Evolutionary conservation across 345 rosid species (phyloP), one percentile per base, ranked within the genome.

Genomic region (Citrus hindsii): DNA sequence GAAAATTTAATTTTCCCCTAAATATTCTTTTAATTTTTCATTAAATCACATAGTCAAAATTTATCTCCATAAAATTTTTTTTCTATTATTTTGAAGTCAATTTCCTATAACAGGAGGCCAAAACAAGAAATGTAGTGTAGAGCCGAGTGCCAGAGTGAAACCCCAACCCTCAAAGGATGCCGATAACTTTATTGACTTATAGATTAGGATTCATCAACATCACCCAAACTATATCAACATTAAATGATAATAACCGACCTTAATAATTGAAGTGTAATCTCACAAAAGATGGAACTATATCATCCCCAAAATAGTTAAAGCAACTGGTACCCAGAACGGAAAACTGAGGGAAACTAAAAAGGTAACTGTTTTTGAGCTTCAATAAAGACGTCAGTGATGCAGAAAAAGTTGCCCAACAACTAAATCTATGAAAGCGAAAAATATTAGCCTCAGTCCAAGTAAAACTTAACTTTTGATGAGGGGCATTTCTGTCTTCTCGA

Each of bases 401-500:
- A 51, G 74, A 22, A 51, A 53, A 53, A 38, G 61, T 40, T 69
- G 5, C 55, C 30, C 22, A 60, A 13, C 56, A 6, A 69, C 72
- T 24, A 42, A 69, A 25, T 40, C 33, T 40, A 25, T 42, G 56
- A 69, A 42, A 42, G 55, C 46, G 27, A 42, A 40, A 69, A 53
- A 67, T 21, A 21, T 22, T 30, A 51, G 32, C 19, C 67, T 48
- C 53, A 14, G 53, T 59, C 66, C 76, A 6, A 3, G 27, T 46
- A 22, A 22, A 9, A 61, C 42, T 48, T 71, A 60, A 68, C n/a
- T 30, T 65, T 74, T 32, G 51, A 70, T 40, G 74, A 77, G 78
- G 76, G 79, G 77, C 76, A 76, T 72, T 69, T 65, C 73, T 19
- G 78, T 63, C 84, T 80, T 79, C 83, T 84, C 76, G 82, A 75